Percentiles rank a stretch among this genome's conserved stretches.
These are phyloP conservation scores for Pestalotiopsis sp. DNA, from an alignment of 2,329 filamentous ascomycete species.

Conservation along the genomic window DNA sequence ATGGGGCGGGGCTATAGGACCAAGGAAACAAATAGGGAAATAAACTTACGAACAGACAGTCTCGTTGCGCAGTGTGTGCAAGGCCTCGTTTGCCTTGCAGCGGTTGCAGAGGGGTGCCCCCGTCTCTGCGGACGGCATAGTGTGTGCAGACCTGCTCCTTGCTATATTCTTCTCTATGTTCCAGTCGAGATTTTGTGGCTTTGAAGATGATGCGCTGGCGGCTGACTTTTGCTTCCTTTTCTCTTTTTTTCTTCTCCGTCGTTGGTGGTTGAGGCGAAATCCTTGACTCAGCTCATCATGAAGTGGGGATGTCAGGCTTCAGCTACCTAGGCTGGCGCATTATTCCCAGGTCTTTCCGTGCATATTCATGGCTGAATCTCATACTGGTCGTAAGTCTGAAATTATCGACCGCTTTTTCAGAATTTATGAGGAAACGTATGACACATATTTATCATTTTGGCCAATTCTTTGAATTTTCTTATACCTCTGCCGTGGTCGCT, in stretches of 20 bases:
- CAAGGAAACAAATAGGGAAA: constrained; percentile 12
- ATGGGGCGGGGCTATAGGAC: background rate
- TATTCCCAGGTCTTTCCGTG: background rate
- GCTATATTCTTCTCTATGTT: background rate
- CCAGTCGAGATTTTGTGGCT: background rate
- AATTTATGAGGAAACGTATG: too few relatives aligned
- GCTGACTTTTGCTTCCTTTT: background rate
- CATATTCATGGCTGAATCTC: background rate
- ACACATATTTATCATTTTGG: too few relatives aligned
- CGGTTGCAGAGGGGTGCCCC: constrained; percentile 26
- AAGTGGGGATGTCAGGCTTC: constrained; percentile 3
- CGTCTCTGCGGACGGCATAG: background rate
- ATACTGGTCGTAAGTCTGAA: too few relatives aligned
- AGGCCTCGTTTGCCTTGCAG: constrained; percentile 33
- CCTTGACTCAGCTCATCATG: constrained; percentile 12
- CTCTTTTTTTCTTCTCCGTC: background rate
- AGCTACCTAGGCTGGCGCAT: background rate
- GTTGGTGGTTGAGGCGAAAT: constrained; percentile 6
- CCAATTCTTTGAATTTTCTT: too few relatives aligned
- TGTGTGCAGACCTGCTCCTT: background rate
- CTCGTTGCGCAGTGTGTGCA: constrained; percentile 32
- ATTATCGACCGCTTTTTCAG: too few relatives aligned
- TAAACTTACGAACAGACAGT: constrained; percentile 28
- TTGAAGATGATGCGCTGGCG: background rate
- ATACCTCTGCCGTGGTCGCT: too few relatives aligned